Evolutionary conservation across 306 rosid genomes (phyloP).

Genomic region (Begonia peltatifolia): DNA sequence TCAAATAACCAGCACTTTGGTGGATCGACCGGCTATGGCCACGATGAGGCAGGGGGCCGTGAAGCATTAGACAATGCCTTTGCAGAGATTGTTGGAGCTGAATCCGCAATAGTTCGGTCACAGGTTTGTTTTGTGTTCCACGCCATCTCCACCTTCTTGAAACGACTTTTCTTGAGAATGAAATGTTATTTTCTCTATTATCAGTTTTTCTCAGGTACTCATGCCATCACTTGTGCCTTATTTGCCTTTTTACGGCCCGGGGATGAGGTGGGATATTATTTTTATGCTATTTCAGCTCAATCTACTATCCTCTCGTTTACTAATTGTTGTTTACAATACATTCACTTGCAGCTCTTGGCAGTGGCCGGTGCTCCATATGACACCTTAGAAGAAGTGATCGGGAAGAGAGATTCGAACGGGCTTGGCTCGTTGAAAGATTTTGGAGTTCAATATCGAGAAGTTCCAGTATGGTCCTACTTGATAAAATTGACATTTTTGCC

Average conservation of each 20-base stretch:
- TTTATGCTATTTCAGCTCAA: slow-evolving; percentile 6
- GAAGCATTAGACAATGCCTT: slow-evolving; percentile 84
- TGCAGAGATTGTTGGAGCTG: slow-evolving; percentile 89
- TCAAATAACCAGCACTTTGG: slow-evolving; percentile 56
- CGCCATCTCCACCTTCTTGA: not conserved
- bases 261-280: slow-evolving; percentile 61
- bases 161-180: not conserved
- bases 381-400: slow-evolving; percentile 85
- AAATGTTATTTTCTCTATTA: not conserved
- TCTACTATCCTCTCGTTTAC: not conserved
- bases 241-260: slow-evolving; percentile 78
- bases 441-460: slow-evolving; percentile 86
- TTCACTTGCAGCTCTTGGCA: slow-evolving; percentile 77
- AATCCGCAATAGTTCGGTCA: slow-evolving; percentile 84
- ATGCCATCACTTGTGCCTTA: slow-evolving; percentile 84
- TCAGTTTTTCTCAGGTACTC: slow-evolving; percentile 99
- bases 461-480: slow-evolving; percentile 40
- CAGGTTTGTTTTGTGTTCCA: slow-evolving; percentile 33
- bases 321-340: slow-evolving; percentile 1
- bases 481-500: no score
- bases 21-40: slow-evolving; percentile 95
- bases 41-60: slow-evolving; percentile 96
- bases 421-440: slow-evolving; percentile 81
- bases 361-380: slow-evolving; percentile 98
- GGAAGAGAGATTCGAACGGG: slow-evolving; percentile 78